These are phyloP conservation scores for Hypericum androsaemum DNA, from an alignment of 345 rosid species.

Conservation along the genomic window DNA sequence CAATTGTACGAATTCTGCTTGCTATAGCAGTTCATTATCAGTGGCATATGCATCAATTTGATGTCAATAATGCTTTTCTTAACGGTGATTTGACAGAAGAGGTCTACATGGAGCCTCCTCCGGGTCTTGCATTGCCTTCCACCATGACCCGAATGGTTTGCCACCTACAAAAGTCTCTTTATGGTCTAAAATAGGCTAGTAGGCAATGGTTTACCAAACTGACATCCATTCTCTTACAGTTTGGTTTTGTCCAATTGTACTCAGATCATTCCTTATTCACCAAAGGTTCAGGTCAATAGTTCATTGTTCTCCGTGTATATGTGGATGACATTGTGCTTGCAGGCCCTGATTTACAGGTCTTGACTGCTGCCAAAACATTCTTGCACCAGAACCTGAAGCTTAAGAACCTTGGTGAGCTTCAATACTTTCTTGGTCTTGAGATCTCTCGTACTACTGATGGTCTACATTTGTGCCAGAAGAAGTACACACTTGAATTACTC, in stretches of 20 bases:
- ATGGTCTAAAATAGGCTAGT: neutral
- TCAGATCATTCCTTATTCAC: neutral
- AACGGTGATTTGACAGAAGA: neutral
- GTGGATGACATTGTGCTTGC: constrained; percentile 3
- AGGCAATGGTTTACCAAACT: neutral
- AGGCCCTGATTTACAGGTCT: neutral
- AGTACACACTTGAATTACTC: neutral
- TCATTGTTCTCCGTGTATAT: neutral
- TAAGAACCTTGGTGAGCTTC: neutral
- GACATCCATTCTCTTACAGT: no score
- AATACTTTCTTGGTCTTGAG: constrained; percentile 1
- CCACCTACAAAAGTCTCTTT: neutral
- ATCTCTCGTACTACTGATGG: no score
- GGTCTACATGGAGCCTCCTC: neutral
- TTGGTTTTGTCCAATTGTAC: neutral
- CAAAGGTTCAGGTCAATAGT: neutral
- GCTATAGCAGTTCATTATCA: neutral
- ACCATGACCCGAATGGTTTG: neutral
- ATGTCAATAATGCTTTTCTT: neutral
- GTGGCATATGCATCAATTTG: neutral
- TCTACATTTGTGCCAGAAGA: neutral
- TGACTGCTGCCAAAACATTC: neutral
- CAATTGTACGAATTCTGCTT: neutral
- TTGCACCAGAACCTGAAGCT: neutral
- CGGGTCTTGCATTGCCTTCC: neutral